Evolutionary conservation across 331 rosid species (phyloP), one percentile per base, ranked within the genome.

Genomic region (Dryas integrifolia): DNA sequence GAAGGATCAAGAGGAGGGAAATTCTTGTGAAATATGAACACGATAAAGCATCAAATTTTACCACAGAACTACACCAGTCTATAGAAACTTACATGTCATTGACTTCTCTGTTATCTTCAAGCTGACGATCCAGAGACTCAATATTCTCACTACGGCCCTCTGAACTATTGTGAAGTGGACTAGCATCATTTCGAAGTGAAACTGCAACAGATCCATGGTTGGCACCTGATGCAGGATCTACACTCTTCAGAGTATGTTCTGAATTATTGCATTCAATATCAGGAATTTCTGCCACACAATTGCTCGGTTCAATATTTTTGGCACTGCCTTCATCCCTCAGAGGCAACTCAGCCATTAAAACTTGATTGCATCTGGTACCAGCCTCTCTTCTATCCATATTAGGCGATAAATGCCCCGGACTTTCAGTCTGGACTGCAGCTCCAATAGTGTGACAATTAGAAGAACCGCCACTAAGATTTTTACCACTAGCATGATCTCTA

Each of bases 1-100:
- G 9, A 6, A 52, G 9, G 21, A 8, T 63, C 1, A 3, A 74
- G 71, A 12, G 3, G 65, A 16, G 8, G 55, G 24, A 41, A 46
- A 12, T 21, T 15, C 58, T 3, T 4, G 3, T 58, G 58, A 46
- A 70, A 10, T 46, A 58, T 58, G 68, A 47, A 72, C 39, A 58
- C 9, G 2, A 47, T 44, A 50, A 21, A 58, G 10, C 18, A 46
- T 30, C 39, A 57, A 55, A 13, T 57, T 24, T 43, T 21, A 56
- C 10, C 5, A 9, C 5, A 45, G 7, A 57, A 62, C 56, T 10
- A 51, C 7, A 44, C 8, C 44, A 59, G 9, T 21, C 62, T 18
- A 71, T 35, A 59, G 12, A 58, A 69, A 63, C 98, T 93, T 88
- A 93, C 98, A 72, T 74, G 72, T 80, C 80, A 58, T 82, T 85